Percentiles rank a stretch among this genome's conserved stretches.
Conservation (phyloP, 257 asterid species). For the Voacanga thouarsii region DNA sequence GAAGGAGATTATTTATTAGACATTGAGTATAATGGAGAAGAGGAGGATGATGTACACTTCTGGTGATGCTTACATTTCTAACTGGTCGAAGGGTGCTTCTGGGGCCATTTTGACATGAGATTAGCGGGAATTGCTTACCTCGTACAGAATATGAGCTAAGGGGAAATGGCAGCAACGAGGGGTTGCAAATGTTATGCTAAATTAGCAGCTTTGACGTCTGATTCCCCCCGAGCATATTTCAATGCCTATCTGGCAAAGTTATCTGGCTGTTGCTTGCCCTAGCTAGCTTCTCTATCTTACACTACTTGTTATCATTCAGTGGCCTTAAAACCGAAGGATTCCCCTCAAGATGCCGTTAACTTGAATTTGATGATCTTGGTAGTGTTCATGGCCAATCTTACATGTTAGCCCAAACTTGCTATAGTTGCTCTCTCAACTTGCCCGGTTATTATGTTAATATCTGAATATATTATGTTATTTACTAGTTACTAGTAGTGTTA, state of each 20-base stretch:
- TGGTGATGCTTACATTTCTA: not conserved
- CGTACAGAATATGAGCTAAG: not conserved
- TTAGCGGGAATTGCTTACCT: not conserved
- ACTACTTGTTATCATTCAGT: not conserved
- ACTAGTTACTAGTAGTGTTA: not conserved
- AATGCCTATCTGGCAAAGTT: conserved; percentile 3
- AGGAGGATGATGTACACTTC: conserved; percentile 18
- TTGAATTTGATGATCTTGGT: not conserved
- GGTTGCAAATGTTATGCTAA: not conserved
- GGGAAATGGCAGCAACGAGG: conserved; percentile 1
- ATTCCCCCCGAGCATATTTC: not conserved
- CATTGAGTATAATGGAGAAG: conserved; percentile 45
- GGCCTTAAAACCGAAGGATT: not conserved
- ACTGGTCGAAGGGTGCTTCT: not conserved
- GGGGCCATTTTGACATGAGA: not conserved
- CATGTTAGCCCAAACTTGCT: not conserved
- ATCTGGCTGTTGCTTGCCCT: not conserved
- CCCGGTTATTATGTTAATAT: not conserved
- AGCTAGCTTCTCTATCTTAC: not conserved
- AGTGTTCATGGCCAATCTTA: not conserved
- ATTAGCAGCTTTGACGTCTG: conserved; percentile 1
- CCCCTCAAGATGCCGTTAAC: not conserved
- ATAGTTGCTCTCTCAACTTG: not conserved
- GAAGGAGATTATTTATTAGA: conserved; percentile 42
- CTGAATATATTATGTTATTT: not conserved